A percentile compares a stretch with the other conserved stretches of the same genome.
phyloP scores from a whole-genome alignment of 768 basidiomycete species.

The Infundibulicybe gibba region DNA sequence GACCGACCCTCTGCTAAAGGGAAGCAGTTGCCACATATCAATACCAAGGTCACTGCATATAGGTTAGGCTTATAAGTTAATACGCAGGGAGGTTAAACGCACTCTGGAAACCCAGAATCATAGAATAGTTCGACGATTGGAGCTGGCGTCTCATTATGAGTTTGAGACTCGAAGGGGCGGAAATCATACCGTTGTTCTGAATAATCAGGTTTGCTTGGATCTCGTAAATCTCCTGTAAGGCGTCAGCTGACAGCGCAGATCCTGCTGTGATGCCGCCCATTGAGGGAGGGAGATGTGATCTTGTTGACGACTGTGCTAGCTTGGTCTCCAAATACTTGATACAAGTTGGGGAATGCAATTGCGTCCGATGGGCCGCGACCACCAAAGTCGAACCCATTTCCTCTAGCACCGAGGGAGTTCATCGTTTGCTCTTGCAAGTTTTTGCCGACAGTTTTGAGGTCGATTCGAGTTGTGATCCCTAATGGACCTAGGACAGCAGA shows the following conservation, averaged over 20 bases:
- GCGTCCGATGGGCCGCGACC: constrained; percentile 43
- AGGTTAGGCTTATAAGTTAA: background rate
- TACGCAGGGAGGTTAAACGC: constrained; percentile 9
- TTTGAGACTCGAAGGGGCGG: background rate
- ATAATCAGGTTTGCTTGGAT: constrained; percentile 46
- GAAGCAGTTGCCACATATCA: constrained; percentile 50
- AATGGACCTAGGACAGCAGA: constrained; percentile 37
- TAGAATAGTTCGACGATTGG: constrained; percentile 47
- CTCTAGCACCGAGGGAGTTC: constrained; percentile 34
- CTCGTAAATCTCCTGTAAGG: constrained; percentile 38
- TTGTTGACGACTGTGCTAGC: constrained; percentile 26
- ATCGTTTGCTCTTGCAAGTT: constrained; percentile 55
- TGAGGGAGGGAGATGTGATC: constrained; percentile 32
- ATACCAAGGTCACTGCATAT: constrained; percentile 38
- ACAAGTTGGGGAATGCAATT: constrained; percentile 50
- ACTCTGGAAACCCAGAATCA: constrained; percentile 43
- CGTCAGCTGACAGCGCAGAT: constrained; percentile 33
- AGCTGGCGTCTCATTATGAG: constrained; percentile 18
- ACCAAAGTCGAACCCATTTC: constrained; percentile 35
- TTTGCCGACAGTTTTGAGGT: constrained; percentile 47
- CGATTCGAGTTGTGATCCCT: constrained; percentile 41
- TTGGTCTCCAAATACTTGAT: constrained; percentile 37
- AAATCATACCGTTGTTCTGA: constrained; percentile 35
- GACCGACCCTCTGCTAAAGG: constrained; percentile 52
- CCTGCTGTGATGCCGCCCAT: constrained; percentile 43